phyloP scores from a whole-genome alignment of 1,139 yeast genomes.

The Magnusiomyces paraingens region DNA sequence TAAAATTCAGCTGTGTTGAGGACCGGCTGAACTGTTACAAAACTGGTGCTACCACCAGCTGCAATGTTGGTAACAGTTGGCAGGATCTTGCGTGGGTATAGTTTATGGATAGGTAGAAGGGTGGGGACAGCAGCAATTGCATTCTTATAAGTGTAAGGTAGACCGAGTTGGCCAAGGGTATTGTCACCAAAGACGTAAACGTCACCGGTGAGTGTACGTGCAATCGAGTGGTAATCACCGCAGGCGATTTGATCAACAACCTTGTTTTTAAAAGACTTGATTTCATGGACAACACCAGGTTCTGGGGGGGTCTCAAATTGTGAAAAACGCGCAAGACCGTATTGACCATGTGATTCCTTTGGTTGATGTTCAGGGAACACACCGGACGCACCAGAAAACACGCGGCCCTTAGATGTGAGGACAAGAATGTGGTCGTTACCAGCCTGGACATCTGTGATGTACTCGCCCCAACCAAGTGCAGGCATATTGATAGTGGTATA shows the following conservation, averaged over 20 bases:
- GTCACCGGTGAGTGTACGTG: conserved; percentile 52
- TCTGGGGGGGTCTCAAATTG: conserved; percentile 50
- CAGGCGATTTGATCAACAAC: conserved; percentile 54
- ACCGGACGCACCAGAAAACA: conserved; percentile 59
- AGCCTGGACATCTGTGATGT: conserved; percentile 44
- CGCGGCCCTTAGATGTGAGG: conserved; percentile 54
- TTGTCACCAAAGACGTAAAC: conserved; percentile 85
- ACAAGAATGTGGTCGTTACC: conserved; percentile 67
- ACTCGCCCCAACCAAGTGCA: conserved; percentile 39
- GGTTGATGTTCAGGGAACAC: conserved; percentile 20
- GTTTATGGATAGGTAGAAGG: conserved; percentile 39
- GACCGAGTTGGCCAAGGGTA: conserved; percentile 76
- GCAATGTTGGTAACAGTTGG: conserved; percentile 39
- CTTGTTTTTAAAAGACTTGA: conserved; percentile 27
- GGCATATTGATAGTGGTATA: conserved; percentile 18
- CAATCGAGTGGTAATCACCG: conserved; percentile 70
- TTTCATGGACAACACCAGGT: conserved; percentile 37
- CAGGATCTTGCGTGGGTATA: conserved; percentile 32
- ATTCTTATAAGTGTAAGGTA: conserved; percentile 55
- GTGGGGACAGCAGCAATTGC: conserved; percentile 68
- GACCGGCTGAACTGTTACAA: conserved; percentile 28
- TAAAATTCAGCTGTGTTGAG: conserved; percentile 11
- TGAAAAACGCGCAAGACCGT: conserved; percentile 67
- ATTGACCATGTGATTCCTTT: conserved; percentile 61
- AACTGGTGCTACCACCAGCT: conserved; percentile 68